phyloP scores from a whole-genome alignment of 768 basidiomycete species.

The Chalciporus pseudorubinellus region DNA sequence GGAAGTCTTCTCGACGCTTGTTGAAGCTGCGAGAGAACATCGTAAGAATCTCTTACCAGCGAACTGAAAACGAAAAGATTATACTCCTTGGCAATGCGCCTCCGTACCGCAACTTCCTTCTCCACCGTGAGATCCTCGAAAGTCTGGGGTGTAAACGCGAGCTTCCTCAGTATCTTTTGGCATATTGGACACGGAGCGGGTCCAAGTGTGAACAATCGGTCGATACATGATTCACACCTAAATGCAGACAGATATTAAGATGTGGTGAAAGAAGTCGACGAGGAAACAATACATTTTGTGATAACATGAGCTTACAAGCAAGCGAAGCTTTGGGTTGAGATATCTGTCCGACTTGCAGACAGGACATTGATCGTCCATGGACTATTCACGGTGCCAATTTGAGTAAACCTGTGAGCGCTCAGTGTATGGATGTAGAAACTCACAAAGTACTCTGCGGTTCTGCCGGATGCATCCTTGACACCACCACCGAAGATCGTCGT shows the following conservation, averaged over 20 bases:
- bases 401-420: slow-evolving; percentile 1
- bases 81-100: slow-evolving; percentile 87
- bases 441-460: slow-evolving; percentile 80
- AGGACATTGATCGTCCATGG: slow-evolving; percentile 93
- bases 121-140: slow-evolving; percentile 92
- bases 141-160: slow-evolving; percentile 93
- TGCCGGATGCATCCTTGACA: slow-evolving; percentile 81
- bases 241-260: slow-evolving; percentile 9
- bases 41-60: not conserved
- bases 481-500: slow-evolving; percentile 77
- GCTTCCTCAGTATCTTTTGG: slow-evolving; percentile 79
- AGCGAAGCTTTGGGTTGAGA: slow-evolving; percentile 87
- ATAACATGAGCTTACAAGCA: slow-evolving; percentile 95
- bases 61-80: slow-evolving; percentile 17
- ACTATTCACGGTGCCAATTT: slow-evolving; percentile 38
- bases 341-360: slow-evolving; percentile 97
- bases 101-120: slow-evolving; percentile 88
- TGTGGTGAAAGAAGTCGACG: not conserved
- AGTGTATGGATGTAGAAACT: slow-evolving; percentile 27
- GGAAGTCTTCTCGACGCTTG: slow-evolving; percentile 88
- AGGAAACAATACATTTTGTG: slow-evolving; percentile 81
- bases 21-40: slow-evolving; percentile 67
- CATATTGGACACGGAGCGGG: slow-evolving; percentile 97
- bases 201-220: slow-evolving; percentile 91
- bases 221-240: slow-evolving; percentile 99